Evolutionary conservation across 331 rosid genomes (phyloP).

Genomic region (Acacia concinna): DNA sequence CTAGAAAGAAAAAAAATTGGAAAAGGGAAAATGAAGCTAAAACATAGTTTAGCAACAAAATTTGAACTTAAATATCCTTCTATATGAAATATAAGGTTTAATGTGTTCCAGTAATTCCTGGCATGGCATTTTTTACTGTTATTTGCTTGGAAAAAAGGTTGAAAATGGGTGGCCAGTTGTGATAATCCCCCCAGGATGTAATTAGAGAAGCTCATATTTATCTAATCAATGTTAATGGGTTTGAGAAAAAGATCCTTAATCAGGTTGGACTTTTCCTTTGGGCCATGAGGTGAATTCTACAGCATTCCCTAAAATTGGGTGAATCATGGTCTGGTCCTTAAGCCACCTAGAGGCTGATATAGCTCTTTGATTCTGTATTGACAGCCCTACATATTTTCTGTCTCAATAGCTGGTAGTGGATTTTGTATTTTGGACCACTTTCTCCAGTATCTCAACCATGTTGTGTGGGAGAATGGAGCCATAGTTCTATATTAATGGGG

Average conservation of each 20-base stretch:
- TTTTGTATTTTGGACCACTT: not conserved
- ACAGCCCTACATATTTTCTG: not conserved
- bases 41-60: too few species aligned
- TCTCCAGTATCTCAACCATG: not conserved
- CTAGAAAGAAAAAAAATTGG: not conserved
- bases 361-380: not conserved
- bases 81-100: not conserved
- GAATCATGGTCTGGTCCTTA: not conserved
- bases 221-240: not conserved
- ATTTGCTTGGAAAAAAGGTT: not conserved
- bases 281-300: not conserved
- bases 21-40: not conserved
- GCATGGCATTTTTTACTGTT: not conserved
- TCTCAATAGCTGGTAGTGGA: not conserved
- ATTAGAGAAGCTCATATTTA: not conserved
- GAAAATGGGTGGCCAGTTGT: not conserved
- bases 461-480: not conserved
- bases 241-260: not conserved
- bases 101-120: not conserved
- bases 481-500: not conserved
- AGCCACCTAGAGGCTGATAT: not conserved
- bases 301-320: not conserved
- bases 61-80: not conserved
- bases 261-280: not conserved
- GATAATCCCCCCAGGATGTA: not conserved